These are phyloP conservation scores for Neonectria hederae DNA, from an alignment of 2,329 filamentous ascomycete genomes.

Conservation along the genomic window DNA sequence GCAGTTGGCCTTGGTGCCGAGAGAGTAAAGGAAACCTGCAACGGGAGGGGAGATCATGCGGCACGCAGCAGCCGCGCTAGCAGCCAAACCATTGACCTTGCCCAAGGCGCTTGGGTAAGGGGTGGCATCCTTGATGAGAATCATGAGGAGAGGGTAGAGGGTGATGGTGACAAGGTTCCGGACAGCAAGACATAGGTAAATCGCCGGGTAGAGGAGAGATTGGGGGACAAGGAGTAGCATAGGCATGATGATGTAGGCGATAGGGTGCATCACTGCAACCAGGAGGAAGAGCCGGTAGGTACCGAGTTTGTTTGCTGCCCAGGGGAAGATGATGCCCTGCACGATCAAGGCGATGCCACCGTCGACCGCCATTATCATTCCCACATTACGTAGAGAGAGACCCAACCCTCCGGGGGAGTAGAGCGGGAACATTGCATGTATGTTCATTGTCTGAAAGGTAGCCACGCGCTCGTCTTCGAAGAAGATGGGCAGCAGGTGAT, in stretches of 20 bases:
- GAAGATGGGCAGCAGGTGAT: conserved; percentile 92
- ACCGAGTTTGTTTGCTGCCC: conserved; percentile 66
- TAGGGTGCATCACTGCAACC: conserved; percentile 67
- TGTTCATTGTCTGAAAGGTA: conserved; percentile 48
- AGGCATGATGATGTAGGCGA: conserved; percentile 69
- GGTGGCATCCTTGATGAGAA: conserved; percentile 74
- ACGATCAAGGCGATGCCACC: conserved; percentile 68
- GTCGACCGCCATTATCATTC: conserved; percentile 68
- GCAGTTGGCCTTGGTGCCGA: conserved; percentile 67
- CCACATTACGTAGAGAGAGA: conserved; percentile 69
- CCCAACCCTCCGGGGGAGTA: conserved; percentile 71
- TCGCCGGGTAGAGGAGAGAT: conserved; percentile 61
- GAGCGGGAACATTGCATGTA: conserved; percentile 54
- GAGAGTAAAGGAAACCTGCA: conserved; percentile 69
- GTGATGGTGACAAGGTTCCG: conserved; percentile 71
- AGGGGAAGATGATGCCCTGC: conserved; percentile 69
- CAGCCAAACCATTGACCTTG: conserved; percentile 72
- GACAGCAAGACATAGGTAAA: conserved; percentile 66
- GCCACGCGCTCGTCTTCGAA: conserved; percentile 77
- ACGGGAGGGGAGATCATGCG: conserved; percentile 74
- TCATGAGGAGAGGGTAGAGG: conserved; percentile 72
- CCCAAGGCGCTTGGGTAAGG: conserved; percentile 66
- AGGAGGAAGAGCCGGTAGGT: conserved; percentile 68
- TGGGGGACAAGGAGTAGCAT: conserved; percentile 65
- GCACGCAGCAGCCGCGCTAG: conserved; percentile 72